Evolutionary conservation across 1,284 basidiomycete species (phyloP).

Genomic region (Leccinum ponderosum): DNA sequence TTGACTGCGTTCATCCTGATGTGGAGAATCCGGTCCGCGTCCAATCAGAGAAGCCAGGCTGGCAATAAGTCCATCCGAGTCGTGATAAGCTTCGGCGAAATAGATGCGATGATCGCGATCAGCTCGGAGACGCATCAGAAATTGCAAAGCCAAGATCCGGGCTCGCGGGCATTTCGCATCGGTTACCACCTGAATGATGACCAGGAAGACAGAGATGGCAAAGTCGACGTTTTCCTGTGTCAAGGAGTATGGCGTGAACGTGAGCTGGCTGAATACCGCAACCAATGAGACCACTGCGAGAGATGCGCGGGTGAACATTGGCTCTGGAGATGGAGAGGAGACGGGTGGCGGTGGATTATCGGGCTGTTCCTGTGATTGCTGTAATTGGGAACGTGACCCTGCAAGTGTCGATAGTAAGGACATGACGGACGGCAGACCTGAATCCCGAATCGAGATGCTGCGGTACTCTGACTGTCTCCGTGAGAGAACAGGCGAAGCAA

Average conservation of each 20-base stretch:
- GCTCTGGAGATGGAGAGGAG: conserved; percentile 27
- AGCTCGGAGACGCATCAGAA: conserved; percentile 86
- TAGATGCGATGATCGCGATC: conserved; percentile 91
- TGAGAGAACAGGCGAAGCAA: conserved; percentile 53
- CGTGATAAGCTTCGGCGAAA: conserved; percentile 53
- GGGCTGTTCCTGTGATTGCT: conserved; percentile 37
- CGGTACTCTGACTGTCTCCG: conserved; percentile 56
- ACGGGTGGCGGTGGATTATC: conserved; percentile 33
- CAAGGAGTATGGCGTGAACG: conserved; percentile 63
- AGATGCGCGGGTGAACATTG: conserved; percentile 45
- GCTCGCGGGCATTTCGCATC: conserved; percentile 59
- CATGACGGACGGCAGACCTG: conserved; percentile 59
- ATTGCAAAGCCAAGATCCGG: conserved; percentile 79
- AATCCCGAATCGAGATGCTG: conserved; percentile 32
- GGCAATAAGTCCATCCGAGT: conserved; percentile 53
- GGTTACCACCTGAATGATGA: conserved; percentile 46
- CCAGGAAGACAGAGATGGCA: conserved; percentile 52
- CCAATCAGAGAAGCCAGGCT: conserved; percentile 58
- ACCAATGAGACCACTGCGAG: conserved; percentile 66
- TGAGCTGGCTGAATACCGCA: conserved; percentile 65
- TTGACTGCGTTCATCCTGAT: conserved; percentile 29
- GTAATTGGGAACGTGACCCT: conserved; percentile 58
- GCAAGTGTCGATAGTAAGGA: conserved; percentile 62
- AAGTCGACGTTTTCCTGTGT: conserved; percentile 46
- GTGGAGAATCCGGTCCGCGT: conserved; percentile 36